These are phyloP conservation scores for Colletotrichum tropicale DNA, from an alignment of 2,329 filamentous ascomycete species.

Conservation along the genomic window DNA sequence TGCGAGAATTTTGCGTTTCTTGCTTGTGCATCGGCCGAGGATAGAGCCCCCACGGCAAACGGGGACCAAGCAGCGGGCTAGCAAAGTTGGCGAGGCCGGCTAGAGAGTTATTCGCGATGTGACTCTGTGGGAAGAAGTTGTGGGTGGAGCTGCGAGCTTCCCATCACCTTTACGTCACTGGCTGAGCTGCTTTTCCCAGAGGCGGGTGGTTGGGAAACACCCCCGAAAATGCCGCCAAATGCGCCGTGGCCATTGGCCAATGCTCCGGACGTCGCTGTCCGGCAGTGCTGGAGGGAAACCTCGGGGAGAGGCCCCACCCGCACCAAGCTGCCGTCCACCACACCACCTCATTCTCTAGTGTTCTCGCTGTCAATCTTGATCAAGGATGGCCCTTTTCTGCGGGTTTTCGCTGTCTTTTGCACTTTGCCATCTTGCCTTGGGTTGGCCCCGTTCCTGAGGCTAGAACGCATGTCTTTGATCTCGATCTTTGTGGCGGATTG, in stretches of 20 bases:
- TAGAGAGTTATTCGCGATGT: not conserved
- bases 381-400: not conserved
- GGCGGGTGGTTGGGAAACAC: not conserved
- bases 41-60: not conserved
- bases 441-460: not conserved
- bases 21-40: not conserved
- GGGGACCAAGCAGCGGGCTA: not conserved
- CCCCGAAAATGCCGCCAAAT: not conserved
- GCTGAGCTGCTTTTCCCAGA: not conserved
- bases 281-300: not conserved
- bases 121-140: not conserved
- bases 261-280: not conserved
- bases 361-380: not conserved
- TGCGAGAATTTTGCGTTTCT: not conserved
- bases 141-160: not conserved
- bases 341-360: not conserved
- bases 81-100: not conserved
- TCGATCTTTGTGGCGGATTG: not conserved
- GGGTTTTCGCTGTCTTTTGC: not conserved
- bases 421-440: not conserved
- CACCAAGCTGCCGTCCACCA: not conserved
- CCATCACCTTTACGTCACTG: conserved; percentile 18
- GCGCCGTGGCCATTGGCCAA: not conserved
- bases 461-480: conserved; percentile 1
- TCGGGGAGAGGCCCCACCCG: not conserved